Evolutionary conservation across 2,329 filamentous ascomycete genomes (phyloP).

Genomic region (Alternaria postmessia): DNA sequence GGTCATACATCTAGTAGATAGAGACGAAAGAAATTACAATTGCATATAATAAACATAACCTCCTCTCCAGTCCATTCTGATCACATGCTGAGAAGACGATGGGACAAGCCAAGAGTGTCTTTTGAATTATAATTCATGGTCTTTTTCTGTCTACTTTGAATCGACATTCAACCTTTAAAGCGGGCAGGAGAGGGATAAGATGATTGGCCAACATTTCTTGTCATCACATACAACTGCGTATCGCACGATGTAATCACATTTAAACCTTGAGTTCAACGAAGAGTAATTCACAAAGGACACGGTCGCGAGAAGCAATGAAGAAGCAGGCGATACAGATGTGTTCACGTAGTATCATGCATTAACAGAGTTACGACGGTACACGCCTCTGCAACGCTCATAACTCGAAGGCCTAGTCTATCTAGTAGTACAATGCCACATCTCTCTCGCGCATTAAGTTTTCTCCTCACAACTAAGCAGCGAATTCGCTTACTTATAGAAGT

Average conservation of each 20-base stretch:
- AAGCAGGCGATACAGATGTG: neutral
- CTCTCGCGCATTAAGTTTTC: neutral
- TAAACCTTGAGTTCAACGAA: neutral
- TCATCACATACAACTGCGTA: neutral
- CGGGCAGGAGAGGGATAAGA: neutral
- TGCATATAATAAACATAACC: constrained; percentile 9
- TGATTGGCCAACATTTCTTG: neutral
- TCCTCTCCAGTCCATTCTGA: neutral
- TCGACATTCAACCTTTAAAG: too few species aligned
- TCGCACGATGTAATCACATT: neutral
- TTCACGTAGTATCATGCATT: constrained; percentile 3
- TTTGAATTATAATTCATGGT: neutral
- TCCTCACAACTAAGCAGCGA: neutral
- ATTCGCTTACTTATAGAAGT: constrained; percentile 62
- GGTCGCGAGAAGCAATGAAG: neutral
- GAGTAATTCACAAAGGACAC: neutral
- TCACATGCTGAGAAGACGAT: neutral
- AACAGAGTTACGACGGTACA: neutral
- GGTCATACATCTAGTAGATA: constrained; percentile 12
- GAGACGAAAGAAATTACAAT: constrained; percentile 14
- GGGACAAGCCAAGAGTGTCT: neutral
- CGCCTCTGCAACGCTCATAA: neutral
- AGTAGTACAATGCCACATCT: constrained; percentile 31
- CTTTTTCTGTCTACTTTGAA: neutral
- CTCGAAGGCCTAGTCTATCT: constrained; percentile 21